These are phyloP conservation scores for Pichiaceae sp. DNA, from an alignment of 1,139 yeast species.

Conservation along the genomic window DNA sequence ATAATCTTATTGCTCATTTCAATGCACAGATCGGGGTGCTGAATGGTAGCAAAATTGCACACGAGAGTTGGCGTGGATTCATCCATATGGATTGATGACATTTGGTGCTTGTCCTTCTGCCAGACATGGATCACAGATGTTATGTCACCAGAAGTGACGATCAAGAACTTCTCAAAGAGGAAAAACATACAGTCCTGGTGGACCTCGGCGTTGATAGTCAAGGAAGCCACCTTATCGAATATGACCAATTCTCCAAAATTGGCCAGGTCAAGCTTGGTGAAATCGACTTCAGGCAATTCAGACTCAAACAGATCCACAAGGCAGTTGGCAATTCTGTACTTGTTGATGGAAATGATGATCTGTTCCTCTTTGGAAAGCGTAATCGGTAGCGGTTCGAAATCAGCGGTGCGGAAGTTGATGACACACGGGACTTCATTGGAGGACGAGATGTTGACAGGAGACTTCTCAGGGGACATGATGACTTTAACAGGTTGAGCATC, in stretches of 20 bases:
- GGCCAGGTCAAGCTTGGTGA: conserved; percentile 16
- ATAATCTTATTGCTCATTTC: conserved; percentile 29
- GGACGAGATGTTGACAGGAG: conserved; percentile 6
- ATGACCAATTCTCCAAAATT: conserved; percentile 27
- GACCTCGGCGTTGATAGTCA: conserved; percentile 31
- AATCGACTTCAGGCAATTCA: conserved; percentile 4
- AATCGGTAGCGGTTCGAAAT: conserved; percentile 16
- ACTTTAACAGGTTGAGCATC: conserved; percentile 9
- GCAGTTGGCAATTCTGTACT: conserved; percentile 15
- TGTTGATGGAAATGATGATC: conserved; percentile 10
- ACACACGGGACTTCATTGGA: conserved; percentile 11
- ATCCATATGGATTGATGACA: conserved; percentile 13
- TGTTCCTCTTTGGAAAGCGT: conserved; percentile 12
- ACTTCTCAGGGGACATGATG: conserved; percentile 10
- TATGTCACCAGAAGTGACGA: conserved; percentile 19
- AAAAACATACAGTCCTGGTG: conserved; percentile 25
- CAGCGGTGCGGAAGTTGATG: conserved; percentile 15
- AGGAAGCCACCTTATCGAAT: conserved; percentile 34
- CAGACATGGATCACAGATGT: not conserved
- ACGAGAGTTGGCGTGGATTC: conserved; percentile 24
- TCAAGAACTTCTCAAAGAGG: conserved; percentile 32
- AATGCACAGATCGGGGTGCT: conserved; percentile 38
- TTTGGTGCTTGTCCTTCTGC: not conserved
- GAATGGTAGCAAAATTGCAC: conserved; percentile 32
- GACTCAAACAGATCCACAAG: conserved; percentile 12